A percentile compares a stretch with the other conserved stretches of the same genome.
Conservation (phyloP, 78 protist genomes). For the Bigelowiella natans region DNA sequence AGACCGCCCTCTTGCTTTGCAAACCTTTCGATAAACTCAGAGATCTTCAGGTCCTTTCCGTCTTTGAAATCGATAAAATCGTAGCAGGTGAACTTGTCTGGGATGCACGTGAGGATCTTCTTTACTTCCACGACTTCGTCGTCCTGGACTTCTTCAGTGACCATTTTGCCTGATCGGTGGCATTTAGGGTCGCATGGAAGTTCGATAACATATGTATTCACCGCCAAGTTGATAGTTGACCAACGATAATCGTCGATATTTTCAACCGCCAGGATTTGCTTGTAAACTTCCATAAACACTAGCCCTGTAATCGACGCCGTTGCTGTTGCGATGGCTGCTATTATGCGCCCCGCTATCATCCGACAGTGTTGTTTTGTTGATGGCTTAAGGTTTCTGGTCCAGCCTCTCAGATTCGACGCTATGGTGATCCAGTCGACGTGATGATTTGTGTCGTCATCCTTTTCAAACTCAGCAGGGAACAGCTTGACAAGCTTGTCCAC, state of each 20-base stretch:
- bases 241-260: not conserved
- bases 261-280: not conserved
- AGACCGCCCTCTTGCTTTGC: not conserved
- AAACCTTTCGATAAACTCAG: not conserved
- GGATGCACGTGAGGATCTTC: not conserved
- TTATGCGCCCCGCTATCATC: constrained; percentile 37
- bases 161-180: no score
- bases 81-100: not conserved
- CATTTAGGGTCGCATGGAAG: not conserved
- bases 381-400: constrained; percentile 22
- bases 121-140: not conserved
- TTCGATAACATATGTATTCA: not conserved
- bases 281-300: not conserved
- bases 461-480: not conserved
- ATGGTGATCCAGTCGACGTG: constrained; percentile 60
- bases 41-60: not conserved
- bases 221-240: not conserved
- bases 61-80: not conserved
- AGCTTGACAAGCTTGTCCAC: not conserved
- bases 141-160: not conserved
- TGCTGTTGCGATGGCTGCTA: constrained; percentile 62
- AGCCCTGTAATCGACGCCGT: constrained; percentile 46
- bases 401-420: constrained; percentile 44
- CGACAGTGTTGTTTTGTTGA: not conserved
- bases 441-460: constrained; percentile 32